Conservation (phyloP, 1,139 yeast species). For the Pneumocystis carinii region DNA sequence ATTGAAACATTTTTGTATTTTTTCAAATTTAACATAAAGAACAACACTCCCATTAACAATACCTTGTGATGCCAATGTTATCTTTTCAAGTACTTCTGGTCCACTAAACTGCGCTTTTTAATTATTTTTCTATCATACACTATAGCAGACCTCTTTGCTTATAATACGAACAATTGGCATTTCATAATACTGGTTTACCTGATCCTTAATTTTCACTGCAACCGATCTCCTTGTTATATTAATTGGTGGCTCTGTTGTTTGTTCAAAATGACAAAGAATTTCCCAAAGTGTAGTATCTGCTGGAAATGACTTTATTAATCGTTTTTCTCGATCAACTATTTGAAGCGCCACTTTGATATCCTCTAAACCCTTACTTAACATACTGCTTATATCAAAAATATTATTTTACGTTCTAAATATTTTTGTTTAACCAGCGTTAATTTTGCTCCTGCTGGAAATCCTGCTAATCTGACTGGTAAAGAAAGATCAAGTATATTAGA, state of each 20-base stretch:
- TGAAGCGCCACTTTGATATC: slow-evolving; percentile 6
- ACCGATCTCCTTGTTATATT: neutral
- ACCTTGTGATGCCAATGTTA: slow-evolving; percentile 4
- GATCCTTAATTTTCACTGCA: neutral
- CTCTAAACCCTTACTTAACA: neutral
- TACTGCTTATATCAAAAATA: neutral
- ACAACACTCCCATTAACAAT: slow-evolving; percentile 3
- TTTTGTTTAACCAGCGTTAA: slow-evolving; percentile 1
- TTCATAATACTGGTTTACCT: slow-evolving; percentile 2
- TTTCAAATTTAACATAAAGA: slow-evolving; percentile 5
- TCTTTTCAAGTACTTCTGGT: neutral
- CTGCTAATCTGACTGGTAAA: slow-evolving; percentile 11
- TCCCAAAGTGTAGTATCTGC: slow-evolving; percentile 3
- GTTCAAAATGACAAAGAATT: slow-evolving; percentile 3
- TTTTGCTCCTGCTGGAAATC: slow-evolving; percentile 12
- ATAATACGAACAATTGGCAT: slow-evolving; percentile 8
- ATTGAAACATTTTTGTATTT: slow-evolving; percentile 1
- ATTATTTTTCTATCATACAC: neutral
- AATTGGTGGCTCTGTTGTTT: neutral
- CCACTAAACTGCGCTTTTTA: neutral
- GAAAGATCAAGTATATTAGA: slow-evolving; percentile 9
- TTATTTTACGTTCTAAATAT: neutral
- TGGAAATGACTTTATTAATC: slow-evolving; percentile 1
- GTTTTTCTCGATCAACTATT: slow-evolving; percentile 1
- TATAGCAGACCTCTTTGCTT: slow-evolving; percentile 4